Evolutionary conservation across 1,284 basidiomycete species (phyloP).

Genomic region (Coniophora puteana): DNA sequence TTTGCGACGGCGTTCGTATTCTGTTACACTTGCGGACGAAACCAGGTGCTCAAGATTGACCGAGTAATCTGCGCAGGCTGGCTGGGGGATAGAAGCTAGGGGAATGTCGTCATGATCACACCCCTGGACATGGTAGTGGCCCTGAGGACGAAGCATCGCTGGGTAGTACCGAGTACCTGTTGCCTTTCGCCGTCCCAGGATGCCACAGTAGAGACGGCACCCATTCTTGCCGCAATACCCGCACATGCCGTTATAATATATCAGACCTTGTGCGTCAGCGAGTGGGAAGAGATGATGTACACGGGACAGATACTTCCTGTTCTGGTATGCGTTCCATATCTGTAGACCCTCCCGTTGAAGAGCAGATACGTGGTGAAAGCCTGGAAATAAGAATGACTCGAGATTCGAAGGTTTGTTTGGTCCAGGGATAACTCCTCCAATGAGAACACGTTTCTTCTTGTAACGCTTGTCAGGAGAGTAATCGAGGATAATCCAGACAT

Average conservation of each 20-base stretch:
- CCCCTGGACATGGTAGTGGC: constrained; percentile 9
- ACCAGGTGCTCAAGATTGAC: background rate
- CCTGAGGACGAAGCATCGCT: constrained; percentile 20
- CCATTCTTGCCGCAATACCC: too few relatives aligned
- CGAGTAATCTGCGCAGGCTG: background rate
- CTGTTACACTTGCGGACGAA: background rate
- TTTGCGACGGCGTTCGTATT: background rate
- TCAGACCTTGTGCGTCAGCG: constrained; percentile 23
- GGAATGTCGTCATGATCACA: constrained; percentile 27
- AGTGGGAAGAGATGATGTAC: constrained; percentile 12
- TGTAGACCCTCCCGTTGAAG: constrained; percentile 3
- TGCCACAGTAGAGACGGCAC: too few relatives aligned
- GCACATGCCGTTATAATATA: too few relatives aligned
- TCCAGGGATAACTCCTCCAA: background rate
- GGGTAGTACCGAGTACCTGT: constrained; percentile 28
- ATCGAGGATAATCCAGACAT: background rate
- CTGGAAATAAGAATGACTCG: constrained; percentile 1
- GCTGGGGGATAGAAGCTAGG: constrained; percentile 7
- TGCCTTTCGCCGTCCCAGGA: constrained; percentile 29
- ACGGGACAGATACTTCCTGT: constrained; percentile 6
- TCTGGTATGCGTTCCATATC: constrained; percentile 15
- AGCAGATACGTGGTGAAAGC: background rate
- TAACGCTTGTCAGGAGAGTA: background rate
- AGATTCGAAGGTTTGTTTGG: constrained; percentile 1
- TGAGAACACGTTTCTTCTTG: background rate